These are phyloP conservation scores for Glycine soja DNA, from an alignment of 306 rosid genomes.

Conservation along the genomic window DNA sequence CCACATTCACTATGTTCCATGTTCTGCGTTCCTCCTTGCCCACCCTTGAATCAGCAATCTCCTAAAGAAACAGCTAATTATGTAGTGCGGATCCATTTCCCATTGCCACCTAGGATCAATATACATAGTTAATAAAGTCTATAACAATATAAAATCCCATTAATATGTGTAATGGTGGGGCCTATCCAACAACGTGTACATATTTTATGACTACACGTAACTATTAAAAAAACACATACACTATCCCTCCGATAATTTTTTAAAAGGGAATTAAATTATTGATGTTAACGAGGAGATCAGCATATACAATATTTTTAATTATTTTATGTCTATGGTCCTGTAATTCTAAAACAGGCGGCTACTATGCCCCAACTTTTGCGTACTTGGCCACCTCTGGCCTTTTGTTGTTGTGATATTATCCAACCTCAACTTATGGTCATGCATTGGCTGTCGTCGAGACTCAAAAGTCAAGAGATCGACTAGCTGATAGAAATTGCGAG, in stretches of 20 bases:
- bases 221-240: not conserved
- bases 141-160: not conserved
- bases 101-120: not conserved
- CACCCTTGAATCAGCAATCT: not conserved
- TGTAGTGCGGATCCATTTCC: not conserved
- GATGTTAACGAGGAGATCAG: not conserved
- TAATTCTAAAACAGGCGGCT: conserved; percentile 39
- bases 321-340: conserved; percentile 11
- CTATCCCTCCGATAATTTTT: not conserved
- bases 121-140: too few species aligned
- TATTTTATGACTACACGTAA: conserved; percentile 22
- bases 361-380: conserved; percentile 55
- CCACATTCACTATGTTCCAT: too few species aligned
- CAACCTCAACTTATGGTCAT: conserved; percentile 7
- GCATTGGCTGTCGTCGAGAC: conserved; percentile 28
- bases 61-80: not conserved
- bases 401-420: conserved; percentile 35
- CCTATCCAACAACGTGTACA: conserved; percentile 29
- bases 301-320: not conserved
- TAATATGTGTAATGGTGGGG: not conserved
- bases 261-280: not conserved
- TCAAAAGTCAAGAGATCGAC: conserved; percentile 47
- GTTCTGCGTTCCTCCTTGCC: too few species aligned
- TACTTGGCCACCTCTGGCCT: conserved; percentile 14
- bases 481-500: not conserved